Percentiles rank a stretch among this genome's conserved stretches.
Evolutionary conservation across 495 filamentous ascomycete genomes (phyloP).

Genomic region (Immersiella caudata): DNA sequence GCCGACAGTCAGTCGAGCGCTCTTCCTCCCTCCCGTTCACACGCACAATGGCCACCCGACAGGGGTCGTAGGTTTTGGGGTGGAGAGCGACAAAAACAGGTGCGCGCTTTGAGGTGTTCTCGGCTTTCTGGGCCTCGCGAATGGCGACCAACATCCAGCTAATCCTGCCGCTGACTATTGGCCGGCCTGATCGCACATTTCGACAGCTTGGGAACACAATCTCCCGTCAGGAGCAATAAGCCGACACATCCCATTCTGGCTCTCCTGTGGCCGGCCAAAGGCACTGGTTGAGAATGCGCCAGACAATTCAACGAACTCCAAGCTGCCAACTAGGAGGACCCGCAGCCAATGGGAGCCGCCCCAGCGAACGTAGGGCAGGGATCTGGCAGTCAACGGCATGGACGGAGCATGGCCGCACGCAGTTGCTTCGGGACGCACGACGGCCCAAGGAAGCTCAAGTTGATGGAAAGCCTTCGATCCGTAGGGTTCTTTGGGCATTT

Average conservation of each 20-base stretch:
- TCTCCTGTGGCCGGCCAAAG: slow-evolving; percentile 23
- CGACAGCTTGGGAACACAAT: slow-evolving; percentile 18
- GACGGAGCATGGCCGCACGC: slow-evolving; percentile 20
- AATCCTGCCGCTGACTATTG: slow-evolving; percentile 20
- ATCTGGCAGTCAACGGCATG: slow-evolving; percentile 18
- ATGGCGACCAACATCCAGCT: slow-evolving; percentile 15
- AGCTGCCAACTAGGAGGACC: slow-evolving; percentile 24
- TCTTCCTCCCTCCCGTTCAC: background rate
- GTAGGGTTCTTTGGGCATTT: background rate
- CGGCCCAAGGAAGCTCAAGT: slow-evolving; percentile 23
- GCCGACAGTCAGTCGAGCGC: slow-evolving; percentile 9
- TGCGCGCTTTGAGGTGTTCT: slow-evolving; percentile 22
- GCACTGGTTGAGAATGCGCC: slow-evolving; percentile 40
- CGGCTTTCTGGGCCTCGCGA: slow-evolving; percentile 8
- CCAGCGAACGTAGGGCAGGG: slow-evolving; percentile 28
- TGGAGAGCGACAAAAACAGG: slow-evolving; percentile 10
- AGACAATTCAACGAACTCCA: slow-evolving; percentile 31
- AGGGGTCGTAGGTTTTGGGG: slow-evolving; percentile 6
- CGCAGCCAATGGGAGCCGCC: slow-evolving; percentile 32
- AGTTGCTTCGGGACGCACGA: slow-evolving; percentile 18
- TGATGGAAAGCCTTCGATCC: background rate
- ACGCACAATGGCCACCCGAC: slow-evolving; percentile 10
- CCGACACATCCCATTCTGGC: slow-evolving; percentile 23
- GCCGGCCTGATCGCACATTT: slow-evolving; percentile 22
- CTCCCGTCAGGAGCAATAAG: slow-evolving; percentile 25